Conservation (phyloP, 768 basidiomycete species). For the Termitomyces sp. region DNA sequence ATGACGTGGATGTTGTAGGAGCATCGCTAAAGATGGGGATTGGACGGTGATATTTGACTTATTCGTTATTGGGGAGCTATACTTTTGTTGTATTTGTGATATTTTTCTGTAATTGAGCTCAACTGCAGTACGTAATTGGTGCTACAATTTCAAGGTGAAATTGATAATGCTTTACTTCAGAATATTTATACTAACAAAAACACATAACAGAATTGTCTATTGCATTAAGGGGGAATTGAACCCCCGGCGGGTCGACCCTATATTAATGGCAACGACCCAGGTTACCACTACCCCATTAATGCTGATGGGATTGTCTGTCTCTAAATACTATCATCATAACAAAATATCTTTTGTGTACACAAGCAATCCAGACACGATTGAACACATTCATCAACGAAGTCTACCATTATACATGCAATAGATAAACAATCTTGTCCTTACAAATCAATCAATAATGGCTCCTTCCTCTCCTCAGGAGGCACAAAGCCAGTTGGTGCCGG, state of each 20-base stretch:
- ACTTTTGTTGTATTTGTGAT: conserved; percentile 3
- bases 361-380: neutral
- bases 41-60: conserved; percentile 34
- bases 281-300: neutral
- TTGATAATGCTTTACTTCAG: too few relatives aligned
- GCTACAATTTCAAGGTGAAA: neutral
- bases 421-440: conserved; percentile 14
- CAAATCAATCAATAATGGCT: conserved; percentile 51
- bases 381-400: neutral
- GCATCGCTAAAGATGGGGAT: conserved; percentile 89
- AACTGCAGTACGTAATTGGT: neutral
- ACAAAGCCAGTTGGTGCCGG: conserved; percentile 42
- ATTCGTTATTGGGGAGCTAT: neutral
- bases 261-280: neutral
- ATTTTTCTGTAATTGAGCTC: conserved; percentile 4
- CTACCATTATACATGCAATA: neutral
- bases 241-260: conserved; percentile 73
- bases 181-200: too few relatives aligned
- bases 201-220: too few relatives aligned
- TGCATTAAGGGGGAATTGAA: conserved; percentile 88
- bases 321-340: too few relatives aligned
- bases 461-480: conserved; percentile 63
- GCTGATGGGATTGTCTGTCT: too few relatives aligned
- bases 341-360: too few relatives aligned
- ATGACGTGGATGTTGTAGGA: conserved; percentile 84